Conservation (phyloP, 2,329 filamentous ascomycete species). For the Alternaria ventricosa region DNA sequence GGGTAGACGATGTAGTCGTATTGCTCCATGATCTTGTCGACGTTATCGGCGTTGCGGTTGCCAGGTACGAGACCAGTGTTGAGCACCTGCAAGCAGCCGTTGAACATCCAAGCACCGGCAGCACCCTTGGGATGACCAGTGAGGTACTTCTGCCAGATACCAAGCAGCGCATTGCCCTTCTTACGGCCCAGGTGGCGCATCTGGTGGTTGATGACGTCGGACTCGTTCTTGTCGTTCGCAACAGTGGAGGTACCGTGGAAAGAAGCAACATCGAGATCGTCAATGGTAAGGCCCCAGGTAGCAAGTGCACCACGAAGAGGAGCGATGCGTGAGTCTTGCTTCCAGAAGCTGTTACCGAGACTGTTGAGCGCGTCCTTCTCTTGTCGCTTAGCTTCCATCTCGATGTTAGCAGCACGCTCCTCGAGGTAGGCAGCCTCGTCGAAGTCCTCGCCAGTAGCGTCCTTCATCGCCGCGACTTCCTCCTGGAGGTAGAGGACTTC, state of each 20-base stretch:
- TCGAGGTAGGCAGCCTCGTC: slow-evolving; percentile 84
- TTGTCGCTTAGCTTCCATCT: slow-evolving; percentile 85
- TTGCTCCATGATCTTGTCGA: slow-evolving; percentile 95
- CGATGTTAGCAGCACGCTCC: slow-evolving; percentile 84
- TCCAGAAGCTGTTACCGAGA: slow-evolving; percentile 99
- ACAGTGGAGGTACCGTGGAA: slow-evolving; percentile 99
- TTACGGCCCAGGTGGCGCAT: slow-evolving; percentile 90
- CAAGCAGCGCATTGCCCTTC: slow-evolving; percentile 94
- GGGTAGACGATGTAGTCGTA: slow-evolving; percentile 99
- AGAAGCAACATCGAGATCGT: slow-evolving; percentile 92
- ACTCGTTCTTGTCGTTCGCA: slow-evolving; percentile 99
- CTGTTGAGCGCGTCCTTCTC: slow-evolving; percentile 92
- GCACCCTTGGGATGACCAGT: slow-evolving; percentile 99
- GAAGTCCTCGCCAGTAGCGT: slow-evolving; percentile 69
- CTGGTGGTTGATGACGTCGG: slow-evolving; percentile 95
- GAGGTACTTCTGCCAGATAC: slow-evolving; percentile 99
- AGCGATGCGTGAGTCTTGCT: slow-evolving; percentile 89
- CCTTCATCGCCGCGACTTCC: slow-evolving; percentile 88
- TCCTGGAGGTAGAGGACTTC: slow-evolving; percentile 93
- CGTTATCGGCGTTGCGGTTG: slow-evolving; percentile 97
- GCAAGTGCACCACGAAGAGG: slow-evolving; percentile 94
- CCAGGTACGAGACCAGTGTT: slow-evolving; percentile 94
- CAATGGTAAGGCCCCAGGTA: slow-evolving; percentile 97
- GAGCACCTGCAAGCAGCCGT: slow-evolving; percentile 93
- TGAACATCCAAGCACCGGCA: slow-evolving; percentile 99